Evolutionary conservation across 1,139 yeast genomes (phyloP), one percentile per base, ranked within the genome.

Genomic region (Pichia norvegensis): DNA sequence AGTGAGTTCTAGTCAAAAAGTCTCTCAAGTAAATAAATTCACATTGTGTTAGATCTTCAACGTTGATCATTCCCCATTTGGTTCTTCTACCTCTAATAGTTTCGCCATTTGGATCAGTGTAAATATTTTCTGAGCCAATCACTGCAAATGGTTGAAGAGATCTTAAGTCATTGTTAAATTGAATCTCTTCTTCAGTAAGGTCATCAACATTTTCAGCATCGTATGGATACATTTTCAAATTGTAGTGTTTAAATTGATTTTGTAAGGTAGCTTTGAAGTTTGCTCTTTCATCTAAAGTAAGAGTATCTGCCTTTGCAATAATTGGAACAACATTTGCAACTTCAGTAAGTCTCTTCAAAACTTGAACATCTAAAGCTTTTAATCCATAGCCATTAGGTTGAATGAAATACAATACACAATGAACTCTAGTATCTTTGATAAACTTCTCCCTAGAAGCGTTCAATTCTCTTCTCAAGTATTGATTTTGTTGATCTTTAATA

Each of bases 301-400:
- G 72, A 20, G 95, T 76, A 66, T 92, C 98, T 31, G 95, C 76
- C 66, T 90, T 90, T 52, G 96, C 96, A 66, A 92, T 92, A 43
- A 92, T 83, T 42, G 98, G 98, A 45, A 92, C 86, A 43, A 92
- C 97, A 63, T 92, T 92, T 54, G 94, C 86, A 55, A 88, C 85
- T 65, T 92, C 97, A 42, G 88, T 74, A 54, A 92, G 74, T 68
- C 85, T 87, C 65, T 79, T 85, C 62, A 92, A 74, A 25, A 94
- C 94, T 52, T 81, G 79, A 46, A 88, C 70, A 66, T 92, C 98
- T 59, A 92, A 72, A 40, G 85, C 81, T 58, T 79, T 82, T 60
- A 92, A 78, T 33, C 92, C 94, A 53, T 73, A 71, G 54, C 86
- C 86, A 55, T 85, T 85, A 55, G 98, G 98, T 55, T 86, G 85